Evolutionary conservation across 805 yeast species (phyloP), one percentile per base, ranked within the genome.

Genomic region (Brettanomyces anomalus): DNA sequence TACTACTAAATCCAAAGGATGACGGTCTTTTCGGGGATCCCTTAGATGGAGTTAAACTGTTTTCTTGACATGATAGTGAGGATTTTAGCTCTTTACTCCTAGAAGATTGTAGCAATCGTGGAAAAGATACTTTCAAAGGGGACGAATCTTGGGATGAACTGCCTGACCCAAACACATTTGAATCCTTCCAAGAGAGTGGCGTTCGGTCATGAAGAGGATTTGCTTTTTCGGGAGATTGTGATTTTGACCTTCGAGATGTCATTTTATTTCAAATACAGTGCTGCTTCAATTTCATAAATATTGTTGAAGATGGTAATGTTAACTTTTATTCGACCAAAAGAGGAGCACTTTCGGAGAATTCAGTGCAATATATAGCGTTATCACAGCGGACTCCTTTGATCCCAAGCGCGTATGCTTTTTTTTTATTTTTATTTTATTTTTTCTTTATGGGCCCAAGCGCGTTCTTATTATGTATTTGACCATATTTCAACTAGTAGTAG

Each of bases 101-200:
- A 15, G 40, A 13, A 15, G 28, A 24, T 11, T 2, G 28, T 24
- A 11, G 10, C 10, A 24, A 2, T 24, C 28, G 34, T 32, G 34
- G 18, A 32, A 32, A 32, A n/a, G 40, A 20, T 24, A n/a, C 15
- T 15, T 24, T 20, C 20, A 16, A 17, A 19, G 42, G 30, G 4
- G 42, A 39, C 16, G 42, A 39, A 14, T 21, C 21, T n/a, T 13
- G 24, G 6, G 38, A 40, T 10, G 43, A 24, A 11, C 17, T 24
- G 20, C 32, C n/a, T n/a, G 43, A 40, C 14, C 43, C n/a, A 11
- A 14, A 20, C 13, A 40, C 36, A 28, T 40, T 40, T 31, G 30
- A 30, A 37, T 40, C 43, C 38, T 40, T 40, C 11, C 33, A 28
- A 7, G 15, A 16, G 21, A 40, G 28, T 5, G 43, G 42, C 8